These are phyloP conservation scores for Oryza meyeriana DNA, from an alignment of 176 grass and related monocot species.

Conservation along the genomic window DNA sequence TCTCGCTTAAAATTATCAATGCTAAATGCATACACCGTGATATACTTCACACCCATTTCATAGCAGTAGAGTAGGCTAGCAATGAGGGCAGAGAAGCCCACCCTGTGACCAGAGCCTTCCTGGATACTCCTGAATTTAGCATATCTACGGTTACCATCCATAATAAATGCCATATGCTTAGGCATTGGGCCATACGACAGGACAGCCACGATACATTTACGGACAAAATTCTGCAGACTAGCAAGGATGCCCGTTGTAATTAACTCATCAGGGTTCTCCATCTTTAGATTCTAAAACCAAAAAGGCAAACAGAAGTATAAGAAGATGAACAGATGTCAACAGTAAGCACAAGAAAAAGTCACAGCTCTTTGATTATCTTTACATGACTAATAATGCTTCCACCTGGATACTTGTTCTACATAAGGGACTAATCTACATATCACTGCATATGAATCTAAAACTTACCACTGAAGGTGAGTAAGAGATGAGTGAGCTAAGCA, in stretches of 20 bases:
- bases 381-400: neutral
- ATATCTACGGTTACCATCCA: slow-evolving; percentile 90
- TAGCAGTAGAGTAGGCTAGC: slow-evolving; percentile 55
- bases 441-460: neutral
- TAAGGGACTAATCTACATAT: neutral
- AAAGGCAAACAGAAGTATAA: neutral
- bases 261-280: slow-evolving; percentile 28
- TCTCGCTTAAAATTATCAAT: slow-evolving; percentile 85
- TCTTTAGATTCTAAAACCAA: slow-evolving; percentile 30
- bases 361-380: neutral
- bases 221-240: slow-evolving; percentile 43
- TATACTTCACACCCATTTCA: slow-evolving; percentile 74
- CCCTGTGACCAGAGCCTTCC: slow-evolving; percentile 53
- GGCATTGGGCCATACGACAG: slow-evolving; percentile 72
- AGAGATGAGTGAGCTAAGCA: slow-evolving; percentile 7
- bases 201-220: slow-evolving; percentile 55
- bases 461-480: slow-evolving; percentile 17
- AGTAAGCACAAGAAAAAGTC: neutral
- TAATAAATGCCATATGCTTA: slow-evolving; percentile 72
- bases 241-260: slow-evolving; percentile 20
- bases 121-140: slow-evolving; percentile 57
- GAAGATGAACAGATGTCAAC: neutral
- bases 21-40: slow-evolving; percentile 79
- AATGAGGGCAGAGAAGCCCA: slow-evolving; percentile 60
- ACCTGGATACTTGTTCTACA: neutral